A percentile compares a stretch with the other conserved stretches of the same genome.
phyloP scores from a whole-genome alignment of 257 asterid genomes.

The Phtheirospermum japonicum region DNA sequence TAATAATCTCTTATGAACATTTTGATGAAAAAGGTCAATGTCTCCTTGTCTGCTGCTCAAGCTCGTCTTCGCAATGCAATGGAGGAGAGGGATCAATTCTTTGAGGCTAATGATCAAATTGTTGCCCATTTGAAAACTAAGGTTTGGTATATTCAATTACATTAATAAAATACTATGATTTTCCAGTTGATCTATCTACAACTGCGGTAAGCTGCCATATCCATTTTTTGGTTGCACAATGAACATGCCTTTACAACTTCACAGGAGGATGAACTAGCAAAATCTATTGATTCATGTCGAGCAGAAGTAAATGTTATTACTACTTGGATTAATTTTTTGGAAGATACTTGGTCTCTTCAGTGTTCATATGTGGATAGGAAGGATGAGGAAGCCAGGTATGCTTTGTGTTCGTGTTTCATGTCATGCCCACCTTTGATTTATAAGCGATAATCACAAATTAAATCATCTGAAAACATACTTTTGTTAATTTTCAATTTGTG shows the following conservation, averaged over 20 bases:
- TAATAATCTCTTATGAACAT: conserved; percentile 24
- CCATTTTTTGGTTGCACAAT: conserved; percentile 14
- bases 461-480: conserved; percentile 25
- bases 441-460: conserved; percentile 9
- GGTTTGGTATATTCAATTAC: conserved; percentile 39
- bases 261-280: conserved; percentile 82
- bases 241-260: conserved; percentile 25
- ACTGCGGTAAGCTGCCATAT: conserved; percentile 17
- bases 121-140: conserved; percentile 82
- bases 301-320: conserved; percentile 69
- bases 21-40: conserved; percentile 62
- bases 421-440: conserved; percentile 7
- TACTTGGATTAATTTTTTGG: conserved; percentile 87
- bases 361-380: conserved; percentile 62
- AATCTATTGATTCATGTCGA: conserved; percentile 63
- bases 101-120: conserved; percentile 93
- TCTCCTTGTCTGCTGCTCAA: conserved; percentile 75
- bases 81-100: conserved; percentile 97
- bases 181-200: conserved; percentile 18
- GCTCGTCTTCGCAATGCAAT: conserved; percentile 76
- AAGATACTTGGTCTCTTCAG: conserved; percentile 94
- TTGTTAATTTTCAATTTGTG: conserved; percentile 29
- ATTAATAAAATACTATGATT: conserved; percentile 5
- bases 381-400: conserved; percentile 69
- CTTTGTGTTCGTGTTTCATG: conserved; percentile 7